These are phyloP conservation scores for Sporothrix mexicana DNA, from an alignment of 2,329 filamentous ascomycete genomes.

Conservation along the genomic window DNA sequence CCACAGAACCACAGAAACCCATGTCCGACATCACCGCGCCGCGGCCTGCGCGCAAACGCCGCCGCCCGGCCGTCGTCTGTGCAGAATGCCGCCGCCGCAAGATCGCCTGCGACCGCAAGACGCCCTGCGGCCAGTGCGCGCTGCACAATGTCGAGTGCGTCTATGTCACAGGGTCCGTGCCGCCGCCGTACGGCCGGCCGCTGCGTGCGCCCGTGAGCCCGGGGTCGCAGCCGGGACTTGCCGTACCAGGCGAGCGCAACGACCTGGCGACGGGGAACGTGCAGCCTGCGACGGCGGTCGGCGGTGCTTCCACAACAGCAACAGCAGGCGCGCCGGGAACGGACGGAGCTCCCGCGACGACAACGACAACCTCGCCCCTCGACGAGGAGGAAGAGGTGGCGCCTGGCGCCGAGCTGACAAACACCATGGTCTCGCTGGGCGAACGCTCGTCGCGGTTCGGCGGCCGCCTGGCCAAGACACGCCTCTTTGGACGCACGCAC, in stretches of 20 bases:
- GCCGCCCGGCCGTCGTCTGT: slow-evolving; percentile 56
- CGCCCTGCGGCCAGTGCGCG: slow-evolving; percentile 64
- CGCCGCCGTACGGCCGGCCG: slow-evolving; percentile 37
- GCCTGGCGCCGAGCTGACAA: not conserved
- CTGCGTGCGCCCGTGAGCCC: not conserved
- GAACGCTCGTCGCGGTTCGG: slow-evolving; percentile 32
- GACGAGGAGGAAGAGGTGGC: slow-evolving; percentile 27
- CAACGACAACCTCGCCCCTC: not conserved
- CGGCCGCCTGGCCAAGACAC: slow-evolving; percentile 38
- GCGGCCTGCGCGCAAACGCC: slow-evolving; percentile 36
- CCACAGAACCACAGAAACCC: no score
- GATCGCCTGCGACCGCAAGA: slow-evolving; percentile 63
- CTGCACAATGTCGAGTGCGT: slow-evolving; percentile 60
- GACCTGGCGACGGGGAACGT: slow-evolving; percentile 14
- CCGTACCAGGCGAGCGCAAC: not conserved
- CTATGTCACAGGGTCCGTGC: slow-evolving; percentile 49
- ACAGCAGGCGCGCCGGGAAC: not conserved
- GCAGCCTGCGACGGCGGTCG: not conserved
- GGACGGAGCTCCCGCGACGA: not conserved
- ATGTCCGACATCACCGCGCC: slow-evolving; percentile 19
- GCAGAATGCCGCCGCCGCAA: slow-evolving; percentile 64
- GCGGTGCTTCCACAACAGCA: not conserved
- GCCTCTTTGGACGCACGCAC: slow-evolving; percentile 38
- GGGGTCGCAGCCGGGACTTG: slow-evolving; percentile 7
- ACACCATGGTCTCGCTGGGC: not conserved